These are phyloP conservation scores for Rhynchospora pubera DNA, from an alignment of 176 grass and related monocot genomes.

Conservation along the genomic window DNA sequence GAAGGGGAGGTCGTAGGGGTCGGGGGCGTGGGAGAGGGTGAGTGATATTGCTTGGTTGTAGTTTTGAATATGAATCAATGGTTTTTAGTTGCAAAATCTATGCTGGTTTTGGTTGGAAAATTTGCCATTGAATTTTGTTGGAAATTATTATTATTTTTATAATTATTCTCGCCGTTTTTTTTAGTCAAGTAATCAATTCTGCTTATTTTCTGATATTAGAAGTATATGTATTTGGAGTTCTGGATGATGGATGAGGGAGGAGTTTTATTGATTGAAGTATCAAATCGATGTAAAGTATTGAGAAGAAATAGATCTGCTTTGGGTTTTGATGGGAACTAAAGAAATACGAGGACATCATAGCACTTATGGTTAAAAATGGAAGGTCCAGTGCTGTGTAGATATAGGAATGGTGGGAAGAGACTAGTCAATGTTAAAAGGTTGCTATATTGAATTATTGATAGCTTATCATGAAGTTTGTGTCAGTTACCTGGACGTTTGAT, in stretches of 20 bases:
- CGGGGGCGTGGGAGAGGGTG: constrained; percentile 33
- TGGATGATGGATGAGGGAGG: background rate
- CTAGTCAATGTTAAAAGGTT: too few relatives aligned
- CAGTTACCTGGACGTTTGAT: background rate
- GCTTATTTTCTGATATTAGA: background rate
- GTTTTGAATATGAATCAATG: background rate
- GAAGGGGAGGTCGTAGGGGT: constrained; percentile 40
- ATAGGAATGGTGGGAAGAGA: too few relatives aligned
- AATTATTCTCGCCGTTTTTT: constrained; percentile 13
- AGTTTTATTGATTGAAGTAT: background rate
- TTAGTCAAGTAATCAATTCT: background rate
- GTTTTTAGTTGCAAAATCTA: background rate
- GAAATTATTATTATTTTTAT: background rate
- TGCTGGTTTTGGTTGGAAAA: background rate
- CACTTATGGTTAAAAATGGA: background rate
- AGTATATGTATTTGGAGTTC: too few relatives aligned
- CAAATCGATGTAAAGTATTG: too few relatives aligned
- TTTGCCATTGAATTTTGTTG: background rate
- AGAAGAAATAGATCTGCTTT: background rate
- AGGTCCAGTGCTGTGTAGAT: background rate
- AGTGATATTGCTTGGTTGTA: constrained; percentile 11
- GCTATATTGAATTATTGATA: background rate
- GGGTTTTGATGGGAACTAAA: background rate
- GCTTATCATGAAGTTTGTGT: background rate
- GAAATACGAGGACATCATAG: background rate